phyloP scores from a whole-genome alignment of 2,329 filamentous ascomycete species.

The Fusarium sororula region DNA sequence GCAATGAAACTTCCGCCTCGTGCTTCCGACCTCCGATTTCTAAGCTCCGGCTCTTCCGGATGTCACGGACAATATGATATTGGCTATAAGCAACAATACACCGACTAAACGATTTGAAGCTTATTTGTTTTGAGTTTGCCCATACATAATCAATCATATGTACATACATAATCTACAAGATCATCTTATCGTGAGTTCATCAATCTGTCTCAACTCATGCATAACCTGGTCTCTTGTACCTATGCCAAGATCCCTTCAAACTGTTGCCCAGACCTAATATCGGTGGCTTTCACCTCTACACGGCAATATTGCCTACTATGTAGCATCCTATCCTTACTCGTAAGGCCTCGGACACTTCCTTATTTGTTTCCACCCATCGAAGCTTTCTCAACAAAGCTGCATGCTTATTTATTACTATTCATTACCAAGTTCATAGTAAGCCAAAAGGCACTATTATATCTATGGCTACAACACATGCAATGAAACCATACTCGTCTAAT shows the following conservation, averaged over 20 bases:
- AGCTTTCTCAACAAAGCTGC: neutral
- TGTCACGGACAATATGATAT: neutral
- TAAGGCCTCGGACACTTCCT: neutral
- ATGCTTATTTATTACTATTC: neutral
- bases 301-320: neutral
- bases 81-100: neutral
- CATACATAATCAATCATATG: neutral
- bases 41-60: conserved; percentile 14
- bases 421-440: neutral
- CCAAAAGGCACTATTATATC: neutral
- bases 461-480: neutral
- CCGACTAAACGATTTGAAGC: neutral
- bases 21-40: conserved; percentile 1
- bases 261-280: neutral
- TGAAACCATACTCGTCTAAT: neutral
- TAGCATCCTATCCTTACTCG: neutral
- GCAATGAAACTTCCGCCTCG: neutral
- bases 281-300: neutral
- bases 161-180: neutral
- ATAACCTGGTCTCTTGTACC: neutral
- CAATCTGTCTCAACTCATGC: neutral
- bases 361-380: neutral
- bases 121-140: neutral
- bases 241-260: neutral
- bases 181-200: neutral